Evolutionary conservation across 805 yeast species (phyloP).

Genomic region (Cyberlindnera amylophila): DNA sequence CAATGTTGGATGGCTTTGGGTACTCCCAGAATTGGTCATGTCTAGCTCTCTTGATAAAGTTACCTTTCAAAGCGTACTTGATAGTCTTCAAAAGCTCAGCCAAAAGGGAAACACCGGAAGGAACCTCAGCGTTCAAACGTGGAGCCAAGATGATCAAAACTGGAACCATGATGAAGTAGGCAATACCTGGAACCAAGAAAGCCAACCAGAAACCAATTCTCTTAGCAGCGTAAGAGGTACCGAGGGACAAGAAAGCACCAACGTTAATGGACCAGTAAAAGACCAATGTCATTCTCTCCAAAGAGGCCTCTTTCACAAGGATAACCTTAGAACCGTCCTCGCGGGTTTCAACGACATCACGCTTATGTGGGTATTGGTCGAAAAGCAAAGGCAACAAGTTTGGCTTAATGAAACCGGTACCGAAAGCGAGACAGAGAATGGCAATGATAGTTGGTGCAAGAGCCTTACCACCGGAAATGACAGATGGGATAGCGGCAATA

Average conservation of each 20-base stretch:
- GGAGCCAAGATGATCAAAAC: slow-evolving; percentile 37
- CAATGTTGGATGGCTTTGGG: slow-evolving; percentile 56
- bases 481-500: slow-evolving; percentile 61
- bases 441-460: slow-evolving; percentile 54
- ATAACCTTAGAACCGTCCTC: slow-evolving; percentile 65
- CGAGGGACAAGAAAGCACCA: slow-evolving; percentile 72
- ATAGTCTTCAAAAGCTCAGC: slow-evolving; percentile 40
- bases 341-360: slow-evolving; percentile 54
- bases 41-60: slow-evolving; percentile 40
- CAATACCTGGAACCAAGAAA: slow-evolving; percentile 61
- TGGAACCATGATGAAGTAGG: slow-evolving; percentile 49
- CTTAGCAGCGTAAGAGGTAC: slow-evolving; percentile 69
- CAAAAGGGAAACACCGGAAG: slow-evolving; percentile 38
- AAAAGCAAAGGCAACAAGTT: slow-evolving; percentile 70
- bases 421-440: slow-evolving; percentile 56
- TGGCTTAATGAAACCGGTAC: slow-evolving; percentile 79
- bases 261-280: slow-evolving; percentile 75
- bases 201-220: slow-evolving; percentile 73
- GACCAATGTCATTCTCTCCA: slow-evolving; percentile 70
- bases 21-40: slow-evolving; percentile 44
- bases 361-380: slow-evolving; percentile 62
- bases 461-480: slow-evolving; percentile 46
- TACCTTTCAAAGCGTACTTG: slow-evolving; percentile 38
- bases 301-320: slow-evolving; percentile 63
- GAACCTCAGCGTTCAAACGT: slow-evolving; percentile 26